Conservation (phyloP, 352 stramenopile species). For the Plasmopara halstedii region DNA sequence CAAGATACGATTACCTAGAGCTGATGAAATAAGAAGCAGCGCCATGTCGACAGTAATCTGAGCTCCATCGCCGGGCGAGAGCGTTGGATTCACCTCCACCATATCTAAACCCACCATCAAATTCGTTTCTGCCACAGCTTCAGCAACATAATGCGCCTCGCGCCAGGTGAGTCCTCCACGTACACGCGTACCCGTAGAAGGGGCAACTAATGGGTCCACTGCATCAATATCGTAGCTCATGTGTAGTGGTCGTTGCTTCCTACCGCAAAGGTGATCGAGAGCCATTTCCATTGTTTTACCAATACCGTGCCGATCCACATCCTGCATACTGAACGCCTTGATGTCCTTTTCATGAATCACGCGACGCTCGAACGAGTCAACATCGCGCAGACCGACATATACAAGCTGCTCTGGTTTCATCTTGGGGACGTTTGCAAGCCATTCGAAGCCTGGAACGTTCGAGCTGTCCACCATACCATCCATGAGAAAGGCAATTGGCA, state of each 20-base stretch:
- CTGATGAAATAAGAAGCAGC: slow-evolving; percentile 87
- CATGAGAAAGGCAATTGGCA: slow-evolving; percentile 95
- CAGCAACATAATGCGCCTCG: slow-evolving; percentile 95
- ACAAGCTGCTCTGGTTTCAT: slow-evolving; percentile 89
- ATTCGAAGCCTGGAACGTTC: slow-evolving; percentile 92
- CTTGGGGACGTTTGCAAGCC: slow-evolving; percentile 71
- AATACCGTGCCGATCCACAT: slow-evolving; percentile 95
- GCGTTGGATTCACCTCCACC: slow-evolving; percentile 93
- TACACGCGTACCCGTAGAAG: slow-evolving; percentile 94
- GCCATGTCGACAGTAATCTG: slow-evolving; percentile 92
- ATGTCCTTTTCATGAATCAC: slow-evolving; percentile 91
- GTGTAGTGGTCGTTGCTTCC: slow-evolving; percentile 90
- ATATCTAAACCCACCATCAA: slow-evolving; percentile 88
- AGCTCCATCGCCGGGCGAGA: slow-evolving; percentile 83
- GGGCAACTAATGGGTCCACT: slow-evolving; percentile 91
- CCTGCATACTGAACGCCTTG: slow-evolving; percentile 95
- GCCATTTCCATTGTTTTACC: slow-evolving; percentile 95
- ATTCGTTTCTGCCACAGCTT: slow-evolving; percentile 89
- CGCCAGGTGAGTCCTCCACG: slow-evolving; percentile 93
- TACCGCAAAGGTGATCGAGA: slow-evolving; percentile 87
- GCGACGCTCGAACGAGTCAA: slow-evolving; percentile 87
- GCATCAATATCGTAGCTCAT: slow-evolving; percentile 98
- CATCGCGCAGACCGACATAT: slow-evolving; percentile 93
- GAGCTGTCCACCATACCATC: slow-evolving; percentile 82
- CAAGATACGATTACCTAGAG: slow-evolving; percentile 90